A percentile compares a stretch with the other conserved stretches of the same genome.
Evolutionary conservation across 176 grass and related monocot genomes (phyloP).

Genomic region (Ampelocalamus luodianensis): DNA sequence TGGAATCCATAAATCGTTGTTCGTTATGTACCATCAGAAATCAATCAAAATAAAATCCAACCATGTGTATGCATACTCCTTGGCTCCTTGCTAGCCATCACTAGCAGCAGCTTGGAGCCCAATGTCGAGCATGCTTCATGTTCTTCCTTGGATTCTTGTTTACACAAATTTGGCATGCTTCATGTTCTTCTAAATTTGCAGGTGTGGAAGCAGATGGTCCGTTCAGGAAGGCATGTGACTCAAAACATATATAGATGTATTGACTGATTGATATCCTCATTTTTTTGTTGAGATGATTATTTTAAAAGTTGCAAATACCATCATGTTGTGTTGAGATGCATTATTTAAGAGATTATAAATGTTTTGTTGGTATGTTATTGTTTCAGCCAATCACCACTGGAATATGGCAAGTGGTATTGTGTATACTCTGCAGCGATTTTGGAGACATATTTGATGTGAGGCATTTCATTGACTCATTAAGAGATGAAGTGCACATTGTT

Average conservation of each 20-base stretch:
- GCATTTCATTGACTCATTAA: conserved; percentile 85
- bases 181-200: too few species aligned
- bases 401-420: neutral
- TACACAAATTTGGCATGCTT: too few species aligned
- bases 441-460: conserved; percentile 90
- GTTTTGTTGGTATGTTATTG: neutral
- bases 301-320: neutral
- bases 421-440: conserved; percentile 69
- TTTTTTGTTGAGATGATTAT: neutral
- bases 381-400: neutral
- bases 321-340: conserved; percentile 17
- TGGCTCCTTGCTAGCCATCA: too few species aligned
- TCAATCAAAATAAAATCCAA: too few species aligned
- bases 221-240: neutral
- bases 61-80: too few species aligned
- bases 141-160: too few species aligned
- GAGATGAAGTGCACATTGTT: conserved; percentile 79
- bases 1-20: too few species aligned
- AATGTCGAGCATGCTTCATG: too few species aligned
- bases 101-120: too few species aligned
- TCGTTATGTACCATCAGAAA: too few species aligned
- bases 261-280: neutral
- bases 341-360: neutral
- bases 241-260: neutral
- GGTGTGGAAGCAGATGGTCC: too few species aligned